Percentiles rank a stretch among this genome's conserved stretches.
Conservation (phyloP, 441 rosid genomes). For the Bocquillonia castaneifolia region DNA sequence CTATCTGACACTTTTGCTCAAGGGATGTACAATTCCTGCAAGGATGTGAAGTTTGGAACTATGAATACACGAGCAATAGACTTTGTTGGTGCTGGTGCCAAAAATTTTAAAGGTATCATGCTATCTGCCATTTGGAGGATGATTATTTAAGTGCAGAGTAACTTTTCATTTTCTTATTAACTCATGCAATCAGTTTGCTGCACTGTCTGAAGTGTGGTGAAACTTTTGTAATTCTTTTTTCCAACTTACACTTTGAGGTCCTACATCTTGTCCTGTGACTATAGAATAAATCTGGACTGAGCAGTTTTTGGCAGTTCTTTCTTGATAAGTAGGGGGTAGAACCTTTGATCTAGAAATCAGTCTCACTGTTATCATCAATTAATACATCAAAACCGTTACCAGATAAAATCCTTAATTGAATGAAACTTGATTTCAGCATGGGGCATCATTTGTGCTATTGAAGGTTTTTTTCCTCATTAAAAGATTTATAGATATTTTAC, state of each 20-base stretch:
- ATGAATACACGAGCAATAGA: constrained; percentile 76
- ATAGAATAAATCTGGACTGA: neutral
- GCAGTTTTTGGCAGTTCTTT: neutral
- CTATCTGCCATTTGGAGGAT: constrained; percentile 7
- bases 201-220: neutral
- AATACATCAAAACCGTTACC: neutral
- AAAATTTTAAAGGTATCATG: constrained; percentile 54
- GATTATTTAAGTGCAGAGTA: neutral
- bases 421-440: neutral
- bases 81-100: constrained; percentile 84
- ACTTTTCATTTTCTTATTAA: neutral
- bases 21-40: constrained; percentile 73
- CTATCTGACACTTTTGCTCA: constrained; percentile 68
- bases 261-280: neutral
- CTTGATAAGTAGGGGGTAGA: neutral
- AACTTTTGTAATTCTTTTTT: neutral
- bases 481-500: neutral
- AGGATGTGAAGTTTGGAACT: constrained; percentile 87
- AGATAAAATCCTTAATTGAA: neutral
- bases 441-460: neutral
- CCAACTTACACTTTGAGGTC: neutral
- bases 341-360: neutral
- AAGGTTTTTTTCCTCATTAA: neutral
- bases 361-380: neutral
- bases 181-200: neutral